Base-by-base conservation (phyloP, 306 rosid species). In the Casuarina glauca region DNA sequence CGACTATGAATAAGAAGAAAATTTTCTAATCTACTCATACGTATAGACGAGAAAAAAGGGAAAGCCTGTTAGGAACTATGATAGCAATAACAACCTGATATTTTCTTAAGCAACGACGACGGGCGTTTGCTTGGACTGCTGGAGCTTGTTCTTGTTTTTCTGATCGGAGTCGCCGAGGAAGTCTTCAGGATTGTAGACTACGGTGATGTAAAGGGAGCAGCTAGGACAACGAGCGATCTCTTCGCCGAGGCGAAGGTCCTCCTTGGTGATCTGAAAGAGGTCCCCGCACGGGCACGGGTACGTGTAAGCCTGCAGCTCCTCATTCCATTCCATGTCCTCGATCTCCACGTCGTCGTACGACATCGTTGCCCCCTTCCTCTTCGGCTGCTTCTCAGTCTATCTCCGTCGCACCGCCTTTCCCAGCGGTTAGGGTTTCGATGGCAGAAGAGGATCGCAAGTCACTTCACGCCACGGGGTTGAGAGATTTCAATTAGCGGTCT, bases 141-240 rank as follows among this genome's bases (percentile, higher is more conserved):
- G 49, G 15, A 83, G 41, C 6, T 78, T 80, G 51, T 73, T 86
- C n/a, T 86, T 83, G 41, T 17, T 71, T 51, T 80, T 91, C 42
- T 87, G 86, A 78, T 78, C 76, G 32, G 84, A 51, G 4, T 84
- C 82, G 9, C 38, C 80, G 4, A 84, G 87, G 78, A 92, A 95
- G 75, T 95, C 98, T 61, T 92, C 97, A 44, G 90, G 61, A 85
- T 92, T 93, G 82, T 93, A 95, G 72, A 95, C 85, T 74, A 95
- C 96, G 6, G 97, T 95, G 82, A 95, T 93, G 80, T 87, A 93
- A 73, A 95, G 99, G 19, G 99, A 91, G 76, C 99, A 95, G 74
- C 99, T 95, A 78, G 97, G 99, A 90, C 99, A 95, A 0, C 96
- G 91, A 63, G 97, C 99, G 12, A 95, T 95, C 82, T 95, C 99